Base-by-base conservation (phyloP, 1,139 yeast genomes). In the Zygotorulaspora mrakii region DNA sequence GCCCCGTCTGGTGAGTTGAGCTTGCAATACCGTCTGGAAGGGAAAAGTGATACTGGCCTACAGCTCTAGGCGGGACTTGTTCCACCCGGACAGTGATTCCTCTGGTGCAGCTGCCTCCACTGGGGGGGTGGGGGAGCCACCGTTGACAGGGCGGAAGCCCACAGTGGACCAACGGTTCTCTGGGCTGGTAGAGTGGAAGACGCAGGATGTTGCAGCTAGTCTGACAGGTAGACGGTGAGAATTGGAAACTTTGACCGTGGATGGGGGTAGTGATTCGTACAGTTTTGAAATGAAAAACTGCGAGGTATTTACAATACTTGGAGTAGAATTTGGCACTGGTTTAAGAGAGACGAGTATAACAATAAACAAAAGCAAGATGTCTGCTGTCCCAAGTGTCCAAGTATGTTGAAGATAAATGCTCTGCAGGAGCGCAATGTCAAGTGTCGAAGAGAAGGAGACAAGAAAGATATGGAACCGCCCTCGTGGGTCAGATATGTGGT, bases 371-470 rank as follows among this genome's bases (percentile, higher is more conserved):
- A 52, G 50, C 53, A 62, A 54, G 57, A 64, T 65, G 68, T 76
- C 82, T 67, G 69, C 80, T 69, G 63, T 58, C 57, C 81, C 78
- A 74, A 76, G 81, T 71, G 82, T 77, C 67, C 82, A 77, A 74
- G 81, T 75, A 76, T 74, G 81, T 75, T 48, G 31, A 36, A 7
- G 31, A 28, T n/a, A 8, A 5, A 6, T 11, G 28, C 28, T 25
- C 4, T 25, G 5, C 8, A 14, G 14, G 28, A 10, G 5, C 5
- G 29, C 17, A 24, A 17, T 31, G 29, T 23, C 17, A 12, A 18
- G 17, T 34, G 29, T 25, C 25, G 20, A 27, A 27, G 23, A 32
- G 14, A 27, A 20, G 22, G 8, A 20, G 22, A 9, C 22, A 9
- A 6, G 22, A 20, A 20, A 6, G 6, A 20, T 20, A 9, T 6